Conservation (phyloP, 2,329 filamentous ascomycete species). For the Sphaerulina musiva region DNA sequence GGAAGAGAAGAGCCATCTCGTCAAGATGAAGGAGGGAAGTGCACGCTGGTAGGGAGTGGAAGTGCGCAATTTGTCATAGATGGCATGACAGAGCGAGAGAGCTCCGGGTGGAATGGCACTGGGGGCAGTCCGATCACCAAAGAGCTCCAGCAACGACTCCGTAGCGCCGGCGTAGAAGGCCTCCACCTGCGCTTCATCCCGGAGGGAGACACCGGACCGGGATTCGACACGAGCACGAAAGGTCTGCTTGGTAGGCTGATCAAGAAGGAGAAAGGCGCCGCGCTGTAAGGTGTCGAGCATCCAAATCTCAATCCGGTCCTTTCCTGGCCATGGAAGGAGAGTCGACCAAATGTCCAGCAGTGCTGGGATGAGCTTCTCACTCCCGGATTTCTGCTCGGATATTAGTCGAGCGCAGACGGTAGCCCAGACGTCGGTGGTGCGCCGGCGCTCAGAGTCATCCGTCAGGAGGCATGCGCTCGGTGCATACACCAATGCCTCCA, state of each 20-base stretch:
- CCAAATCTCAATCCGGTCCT: conserved; percentile 84
- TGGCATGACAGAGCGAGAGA: conserved; percentile 75
- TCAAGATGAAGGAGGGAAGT: conserved; percentile 76
- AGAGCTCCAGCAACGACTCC: conserved; percentile 71
- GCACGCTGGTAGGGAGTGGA: conserved; percentile 60
- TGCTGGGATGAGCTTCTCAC: conserved; percentile 73
- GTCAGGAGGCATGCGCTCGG: conserved; percentile 36
- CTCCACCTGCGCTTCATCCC: conserved; percentile 75
- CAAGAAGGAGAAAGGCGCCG: conserved; percentile 79
- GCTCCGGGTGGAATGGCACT: conserved; percentile 83
- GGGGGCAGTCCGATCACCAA: conserved; percentile 70
- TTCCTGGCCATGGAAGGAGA: conserved; percentile 84
- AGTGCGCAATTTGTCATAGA: conserved; percentile 61
- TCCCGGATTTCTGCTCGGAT: conserved; percentile 65
- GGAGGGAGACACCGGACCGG: conserved; percentile 60
- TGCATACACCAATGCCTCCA: conserved; percentile 32
- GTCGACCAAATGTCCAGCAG: conserved; percentile 82
- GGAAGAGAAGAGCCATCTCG: conserved; percentile 84
- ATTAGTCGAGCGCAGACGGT: conserved; percentile 79
- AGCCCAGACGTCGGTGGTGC: conserved; percentile 81
- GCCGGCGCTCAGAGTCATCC: conserved; percentile 56
- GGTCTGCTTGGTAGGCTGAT: conserved; percentile 71
- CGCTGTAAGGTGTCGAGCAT: conserved; percentile 92
- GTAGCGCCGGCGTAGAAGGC: conserved; percentile 84
- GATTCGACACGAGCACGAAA: conserved; percentile 63